A percentile compares a stretch with the other conserved stretches of the same genome.
phyloP scores from a whole-genome alignment of 139 green algal species.

The Chlorella vulgaris region DNA sequence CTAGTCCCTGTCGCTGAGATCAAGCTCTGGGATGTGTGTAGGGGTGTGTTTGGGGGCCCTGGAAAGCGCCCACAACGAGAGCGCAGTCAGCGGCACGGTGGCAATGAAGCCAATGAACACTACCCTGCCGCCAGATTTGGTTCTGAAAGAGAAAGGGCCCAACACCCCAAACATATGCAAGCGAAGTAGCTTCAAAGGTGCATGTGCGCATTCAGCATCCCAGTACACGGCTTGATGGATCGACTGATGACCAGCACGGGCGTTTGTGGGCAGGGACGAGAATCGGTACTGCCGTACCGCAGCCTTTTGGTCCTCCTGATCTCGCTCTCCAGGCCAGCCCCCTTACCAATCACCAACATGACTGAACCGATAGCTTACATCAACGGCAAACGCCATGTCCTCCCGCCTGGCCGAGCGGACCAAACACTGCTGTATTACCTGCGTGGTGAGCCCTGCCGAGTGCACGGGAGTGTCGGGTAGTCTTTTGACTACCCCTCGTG shows the following conservation, averaged over 20 bases:
- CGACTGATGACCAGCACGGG: background rate
- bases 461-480: background rate
- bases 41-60: background rate
- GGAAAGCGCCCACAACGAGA: constrained; percentile 27
- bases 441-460: constrained; percentile 57
- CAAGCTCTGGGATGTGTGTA: background rate
- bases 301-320: too few species aligned
- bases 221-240: background rate
- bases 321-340: too few species aligned
- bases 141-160: constrained; percentile 33
- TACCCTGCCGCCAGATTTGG: constrained; percentile 22
- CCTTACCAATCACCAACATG: too few species aligned
- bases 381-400: constrained; percentile 78
- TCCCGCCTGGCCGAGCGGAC: constrained; percentile 77
- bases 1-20: constrained; percentile 5
- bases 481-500: background rate
- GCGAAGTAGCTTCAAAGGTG: background rate
- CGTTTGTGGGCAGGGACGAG: too few species aligned
- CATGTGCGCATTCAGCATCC: background rate
- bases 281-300: too few species aligned
- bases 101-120: constrained; percentile 43
- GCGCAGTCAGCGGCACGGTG: constrained; percentile 35
- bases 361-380: constrained; percentile 69
- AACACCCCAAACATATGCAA: constrained; percentile 26
- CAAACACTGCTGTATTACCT: constrained; percentile 85